Evolutionary conservation across 139 green algal species (phyloP), one percentile per base, ranked within the genome.

Genomic region (Mychonastes homosphaera): DNA sequence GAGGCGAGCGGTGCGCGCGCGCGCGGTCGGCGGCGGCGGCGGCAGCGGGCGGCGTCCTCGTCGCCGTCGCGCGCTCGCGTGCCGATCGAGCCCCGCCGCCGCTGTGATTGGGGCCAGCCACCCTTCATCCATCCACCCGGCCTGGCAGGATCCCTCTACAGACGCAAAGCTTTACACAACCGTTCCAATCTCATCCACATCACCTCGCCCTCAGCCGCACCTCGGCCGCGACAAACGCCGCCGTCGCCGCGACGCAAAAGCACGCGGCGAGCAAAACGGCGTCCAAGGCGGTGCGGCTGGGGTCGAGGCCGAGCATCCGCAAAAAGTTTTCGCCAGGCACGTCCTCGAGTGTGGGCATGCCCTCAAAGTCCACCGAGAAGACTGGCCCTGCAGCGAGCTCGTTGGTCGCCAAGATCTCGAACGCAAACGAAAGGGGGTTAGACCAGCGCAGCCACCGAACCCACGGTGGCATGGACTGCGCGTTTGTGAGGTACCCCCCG

Each of bases 371-470:
- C 24, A 55, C 34, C 16, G 10, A 18, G 27, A 39, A 55, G 7
- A 55, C n/a, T n/a, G n/a, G 23, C 47, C 34, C 24, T 10, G 33
- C 47, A 16, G 47, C 47, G 23, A 55, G 33, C 47, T 55, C 47
- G 12, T 55, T 55, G 27, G 26, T n/a, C 10, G 47, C 47, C 5
- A 55, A 16, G 16, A 35, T 26, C 47, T 55, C 47, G 12, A 55
- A 55, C 27, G 47, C 47, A 26, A 39, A 55, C 24, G 26, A 39
- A 5, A 83, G 75, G 35, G 69, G 56, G 19, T 52, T 70, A 4
- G 83, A 16, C 53, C 73, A 85, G 41, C 67, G 64, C 18, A 80
- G 48, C 78, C 78, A 88, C 2, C 63, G 21, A 26, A 88, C 58
- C 76, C 36, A 59, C 21, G 41, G 56, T 32, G 64, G 49, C 33